phyloP scores from a whole-genome alignment of 306 rosid species.

The Rosa multiflora region DNA sequence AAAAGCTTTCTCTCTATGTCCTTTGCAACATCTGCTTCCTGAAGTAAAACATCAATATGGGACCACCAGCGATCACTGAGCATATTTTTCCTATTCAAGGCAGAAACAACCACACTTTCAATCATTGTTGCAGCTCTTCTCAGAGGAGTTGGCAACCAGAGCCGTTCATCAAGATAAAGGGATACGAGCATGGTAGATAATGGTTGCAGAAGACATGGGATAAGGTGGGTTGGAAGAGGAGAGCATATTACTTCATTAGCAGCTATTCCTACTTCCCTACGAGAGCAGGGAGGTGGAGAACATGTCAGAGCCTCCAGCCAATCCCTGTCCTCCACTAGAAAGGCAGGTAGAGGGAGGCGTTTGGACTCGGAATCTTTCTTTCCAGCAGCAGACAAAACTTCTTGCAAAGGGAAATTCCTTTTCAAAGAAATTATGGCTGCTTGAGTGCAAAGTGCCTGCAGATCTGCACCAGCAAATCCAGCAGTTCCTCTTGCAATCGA shows the following conservation, averaged over 20 bases:
- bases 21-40: constrained; percentile 54
- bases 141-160: constrained; percentile 66
- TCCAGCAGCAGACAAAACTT: constrained; percentile 67
- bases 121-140: constrained; percentile 59
- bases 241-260: constrained; percentile 77
- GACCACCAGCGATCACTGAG: constrained; percentile 76
- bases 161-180: constrained; percentile 74
- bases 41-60: constrained; percentile 61
- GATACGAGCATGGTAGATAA: constrained; percentile 75
- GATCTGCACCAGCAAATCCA: constrained; percentile 98
- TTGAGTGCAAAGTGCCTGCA: constrained; percentile 98
- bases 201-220: constrained; percentile 75
- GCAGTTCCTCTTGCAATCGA: constrained; percentile 83
- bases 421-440: constrained; percentile 87
- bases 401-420: constrained; percentile 92
- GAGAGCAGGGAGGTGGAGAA: constrained; percentile 90
- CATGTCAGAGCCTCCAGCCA: constrained; percentile 83
- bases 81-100: constrained; percentile 58
- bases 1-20: constrained; percentile 62
- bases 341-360: constrained; percentile 70
- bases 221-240: constrained; percentile 82
- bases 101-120: constrained; percentile 62
- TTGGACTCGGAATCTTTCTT: constrained; percentile 45
- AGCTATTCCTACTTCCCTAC: constrained; percentile 93
- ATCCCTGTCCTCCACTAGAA: constrained; percentile 93